These are phyloP conservation scores for Cetradonia linearis DNA, from an alignment of 495 filamentous ascomycete species.

Conservation along the genomic window DNA sequence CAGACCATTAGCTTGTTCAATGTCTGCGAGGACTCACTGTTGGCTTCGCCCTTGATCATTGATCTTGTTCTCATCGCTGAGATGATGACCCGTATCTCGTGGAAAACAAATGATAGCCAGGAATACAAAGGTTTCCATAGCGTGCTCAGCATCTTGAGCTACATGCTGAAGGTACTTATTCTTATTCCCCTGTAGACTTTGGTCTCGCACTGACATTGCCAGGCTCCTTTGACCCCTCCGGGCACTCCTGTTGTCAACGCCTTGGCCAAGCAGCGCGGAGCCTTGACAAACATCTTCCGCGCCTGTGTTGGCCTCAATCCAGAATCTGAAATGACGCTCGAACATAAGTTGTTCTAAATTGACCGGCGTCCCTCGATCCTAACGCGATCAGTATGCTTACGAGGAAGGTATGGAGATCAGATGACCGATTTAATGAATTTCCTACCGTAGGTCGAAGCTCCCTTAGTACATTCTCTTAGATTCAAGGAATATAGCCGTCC, in stretches of 20 bases:
- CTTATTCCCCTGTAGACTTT: background rate
- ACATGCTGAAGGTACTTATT: conserved; percentile 78
- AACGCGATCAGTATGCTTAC: background rate
- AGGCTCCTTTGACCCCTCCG: conserved; percentile 84
- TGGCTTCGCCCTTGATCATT: conserved; percentile 97
- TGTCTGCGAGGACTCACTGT: conserved; percentile 94
- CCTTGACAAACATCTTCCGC: conserved; percentile 96
- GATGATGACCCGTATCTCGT: conserved; percentile 96
- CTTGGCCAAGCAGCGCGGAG: conserved; percentile 89
- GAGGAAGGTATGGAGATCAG: background rate
- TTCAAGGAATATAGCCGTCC: conserved; percentile 25
- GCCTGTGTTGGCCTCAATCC: conserved; percentile 96
- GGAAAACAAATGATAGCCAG: conserved; percentile 54
- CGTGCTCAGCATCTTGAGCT: conserved; percentile 94
- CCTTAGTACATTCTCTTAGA: conserved; percentile 25
- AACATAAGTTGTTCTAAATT: conserved; percentile 86
- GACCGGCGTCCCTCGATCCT: background rate
- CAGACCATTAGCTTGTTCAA: conserved; percentile 98
- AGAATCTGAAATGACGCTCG: conserved; percentile 97
- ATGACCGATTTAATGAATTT: background rate
- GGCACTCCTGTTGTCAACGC: conserved; percentile 96
- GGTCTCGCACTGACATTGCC: conserved; percentile 7
- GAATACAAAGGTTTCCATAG: conserved; percentile 92
- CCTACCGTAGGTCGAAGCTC: conserved; percentile 17
- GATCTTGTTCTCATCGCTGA: conserved; percentile 86